These are phyloP conservation scores for Penicillium herquei DNA, from an alignment of 495 filamentous ascomycete species.

Conservation along the genomic window DNA sequence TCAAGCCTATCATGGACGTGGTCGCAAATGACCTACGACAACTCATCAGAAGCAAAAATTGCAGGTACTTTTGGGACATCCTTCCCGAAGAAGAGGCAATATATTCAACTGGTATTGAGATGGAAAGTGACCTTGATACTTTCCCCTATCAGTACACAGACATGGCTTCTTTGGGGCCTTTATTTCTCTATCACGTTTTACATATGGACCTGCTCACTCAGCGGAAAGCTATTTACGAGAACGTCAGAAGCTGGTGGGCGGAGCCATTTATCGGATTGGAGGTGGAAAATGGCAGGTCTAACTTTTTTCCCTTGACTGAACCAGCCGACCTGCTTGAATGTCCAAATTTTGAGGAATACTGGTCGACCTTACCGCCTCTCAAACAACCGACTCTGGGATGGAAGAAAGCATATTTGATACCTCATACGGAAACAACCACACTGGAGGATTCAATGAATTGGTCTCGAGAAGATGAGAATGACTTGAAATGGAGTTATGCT, in stretches of 20 bases:
- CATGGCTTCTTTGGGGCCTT: conserved; percentile 7
- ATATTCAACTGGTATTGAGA: conserved; percentile 6
- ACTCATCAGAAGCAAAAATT: not conserved
- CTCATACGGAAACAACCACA: not conserved
- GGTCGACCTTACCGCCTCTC: conserved; percentile 12
- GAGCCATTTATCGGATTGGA: conserved; percentile 1
- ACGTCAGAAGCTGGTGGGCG: not conserved
- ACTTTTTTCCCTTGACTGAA: conserved; percentile 10
- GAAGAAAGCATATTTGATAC: conserved; percentile 3
- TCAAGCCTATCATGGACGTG: conserved; percentile 8
- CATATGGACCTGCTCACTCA: conserved; percentile 6
- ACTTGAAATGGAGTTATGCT: conserved; percentile 1
- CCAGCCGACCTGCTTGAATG: conserved; percentile 14
- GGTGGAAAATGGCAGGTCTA: not conserved
- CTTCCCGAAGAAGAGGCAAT: conserved; percentile 9
- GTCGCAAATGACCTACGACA: conserved; percentile 11
- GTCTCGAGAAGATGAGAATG: not conserved
- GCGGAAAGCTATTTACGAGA: conserved; percentile 12
- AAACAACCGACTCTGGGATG: conserved; percentile 18
- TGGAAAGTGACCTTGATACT: not conserved
- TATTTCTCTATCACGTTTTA: conserved; percentile 11
- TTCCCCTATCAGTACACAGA: not conserved
- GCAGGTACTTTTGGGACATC: conserved; percentile 4
- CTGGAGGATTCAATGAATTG: not conserved
- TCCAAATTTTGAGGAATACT: conserved; percentile 15